Base-by-base conservation (phyloP, 2,329 filamentous ascomycete species). In the Lachnellula cervina region DNA sequence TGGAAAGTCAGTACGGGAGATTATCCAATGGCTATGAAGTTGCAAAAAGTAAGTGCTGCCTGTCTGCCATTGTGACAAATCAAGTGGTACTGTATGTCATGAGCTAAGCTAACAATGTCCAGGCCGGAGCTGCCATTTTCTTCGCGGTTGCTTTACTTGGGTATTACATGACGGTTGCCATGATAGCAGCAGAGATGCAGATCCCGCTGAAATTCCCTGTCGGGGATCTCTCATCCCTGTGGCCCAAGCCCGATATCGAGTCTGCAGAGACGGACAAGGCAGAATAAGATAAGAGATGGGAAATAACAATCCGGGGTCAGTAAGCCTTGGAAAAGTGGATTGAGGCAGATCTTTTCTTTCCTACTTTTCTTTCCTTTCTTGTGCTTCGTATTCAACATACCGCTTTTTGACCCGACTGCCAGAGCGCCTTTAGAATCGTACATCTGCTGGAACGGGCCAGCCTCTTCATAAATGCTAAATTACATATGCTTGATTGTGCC, bases 151-250 rank as follows among this genome's bases (percentile, higher is more conserved):
- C 72, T 0, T 21, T 73, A 0, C 60, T 80, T 4, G 78, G 78
- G 1, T 81, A 77, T 75, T 80, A 80, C 57, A 77, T 80, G 68
- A 74, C 75, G 9, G 73, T 80, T 49, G 77, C 79, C 5, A 80
- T 80, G 55, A 79, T 80, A 75, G 73, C 74, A 1, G 76, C 73
- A 3, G 78, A 81, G 68, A 80, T 80, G 76, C 70, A 77, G 4
- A 74, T 80, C 52, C 73, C 73, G 0, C 57, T 80, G 38, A 75
- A 70, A 28, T 69, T 80, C 2, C 78, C 78, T 0, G 76, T 81
- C 1, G 77, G 77, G 4, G 78, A 80, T 59, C 69, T 81, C 13
- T 78, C 73, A 50, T 75, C 73, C 46, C 75, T 77, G 52, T 80
- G 78, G 78, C 72, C 72, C 0, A 65, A 61, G 34, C 71, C 71